Conservation (phyloP, 805 yeast genomes). For the Zygoascus flipseniorum region DNA sequence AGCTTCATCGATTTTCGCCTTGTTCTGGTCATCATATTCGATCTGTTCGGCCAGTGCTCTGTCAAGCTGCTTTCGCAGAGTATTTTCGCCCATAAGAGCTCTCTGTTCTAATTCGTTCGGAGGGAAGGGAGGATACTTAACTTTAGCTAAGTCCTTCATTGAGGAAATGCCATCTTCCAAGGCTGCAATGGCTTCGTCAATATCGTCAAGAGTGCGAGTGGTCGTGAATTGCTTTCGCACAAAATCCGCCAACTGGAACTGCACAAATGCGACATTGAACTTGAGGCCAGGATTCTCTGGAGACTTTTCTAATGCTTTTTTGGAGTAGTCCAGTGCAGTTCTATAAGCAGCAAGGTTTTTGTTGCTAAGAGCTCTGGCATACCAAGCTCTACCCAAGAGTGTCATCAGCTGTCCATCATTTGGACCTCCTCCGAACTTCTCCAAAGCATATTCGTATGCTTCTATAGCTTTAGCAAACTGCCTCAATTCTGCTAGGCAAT, state of each 20-base stretch:
- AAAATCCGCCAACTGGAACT: constrained; percentile 80
- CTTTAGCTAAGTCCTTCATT: constrained; percentile 52
- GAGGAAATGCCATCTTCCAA: constrained; percentile 53
- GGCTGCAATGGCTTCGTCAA: constrained; percentile 47
- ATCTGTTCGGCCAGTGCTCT: constrained; percentile 64
- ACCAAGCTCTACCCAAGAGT: constrained; percentile 84
- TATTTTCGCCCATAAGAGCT: constrained; percentile 74
- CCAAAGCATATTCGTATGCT: constrained; percentile 69
- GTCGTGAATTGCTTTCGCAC: constrained; percentile 52
- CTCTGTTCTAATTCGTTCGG: constrained; percentile 74
- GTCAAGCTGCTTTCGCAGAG: constrained; percentile 63
- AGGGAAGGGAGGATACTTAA: constrained; percentile 64
- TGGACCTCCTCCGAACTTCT: constrained; percentile 44
- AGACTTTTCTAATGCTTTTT: constrained; percentile 42
- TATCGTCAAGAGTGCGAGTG: constrained; percentile 54
- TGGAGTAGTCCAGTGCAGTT: constrained; percentile 54
- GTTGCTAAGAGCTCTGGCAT: constrained; percentile 62
- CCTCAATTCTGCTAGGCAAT: constrained; percentile 72
- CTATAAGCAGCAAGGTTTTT: constrained; percentile 52
- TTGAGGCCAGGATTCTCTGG: constrained; percentile 40
- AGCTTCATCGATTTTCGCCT: constrained; percentile 64
- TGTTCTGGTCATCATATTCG: constrained; percentile 50
- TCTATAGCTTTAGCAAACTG: constrained; percentile 84
- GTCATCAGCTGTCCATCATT: constrained; percentile 61
- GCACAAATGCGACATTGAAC: constrained; percentile 77